phyloP scores from a whole-genome alignment of 2,329 filamentous ascomycete species.

The Hypoxylon sp. region DNA sequence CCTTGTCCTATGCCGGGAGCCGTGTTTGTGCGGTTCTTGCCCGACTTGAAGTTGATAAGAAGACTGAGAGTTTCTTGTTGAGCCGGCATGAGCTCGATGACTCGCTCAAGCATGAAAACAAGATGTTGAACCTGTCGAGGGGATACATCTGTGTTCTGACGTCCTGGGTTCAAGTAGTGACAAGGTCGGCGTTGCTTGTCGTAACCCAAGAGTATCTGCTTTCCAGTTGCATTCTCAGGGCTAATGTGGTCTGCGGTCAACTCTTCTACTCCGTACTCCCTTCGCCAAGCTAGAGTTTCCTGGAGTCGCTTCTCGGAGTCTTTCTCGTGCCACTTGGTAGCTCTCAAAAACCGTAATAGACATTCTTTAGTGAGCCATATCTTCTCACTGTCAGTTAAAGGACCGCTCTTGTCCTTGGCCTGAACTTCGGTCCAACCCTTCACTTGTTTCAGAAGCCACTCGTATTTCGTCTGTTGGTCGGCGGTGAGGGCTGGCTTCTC shows the following conservation, averaged over 20 bases:
- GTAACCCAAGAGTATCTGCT: conserved; percentile 89
- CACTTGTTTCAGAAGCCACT: conserved; percentile 74
- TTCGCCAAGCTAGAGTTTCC: conserved; percentile 84
- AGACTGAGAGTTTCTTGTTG: conserved; percentile 87
- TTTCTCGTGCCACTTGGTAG: conserved; percentile 85
- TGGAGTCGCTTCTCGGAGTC: conserved; percentile 82
- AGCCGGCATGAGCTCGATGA: conserved; percentile 85
- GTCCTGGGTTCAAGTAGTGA: conserved; percentile 86
- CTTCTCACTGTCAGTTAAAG: conserved; percentile 80
- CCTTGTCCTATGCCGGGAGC: conserved; percentile 78
- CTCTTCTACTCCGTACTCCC: conserved; percentile 84
- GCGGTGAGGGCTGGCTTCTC: conserved; percentile 69
- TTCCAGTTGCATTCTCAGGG: conserved; percentile 94
- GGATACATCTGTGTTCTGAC: conserved; percentile 89
- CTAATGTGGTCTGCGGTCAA: conserved; percentile 88
- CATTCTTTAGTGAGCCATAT: conserved; percentile 94
- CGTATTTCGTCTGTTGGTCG: conserved; percentile 86
- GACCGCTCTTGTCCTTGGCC: conserved; percentile 64
- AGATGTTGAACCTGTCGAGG: conserved; percentile 92
- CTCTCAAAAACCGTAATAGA: conserved; percentile 89
- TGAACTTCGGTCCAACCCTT: conserved; percentile 76
- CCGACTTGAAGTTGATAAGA: conserved; percentile 89
- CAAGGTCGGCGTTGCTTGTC: conserved; percentile 88
- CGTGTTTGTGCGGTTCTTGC: conserved; percentile 76
- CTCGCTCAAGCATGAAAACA: conserved; percentile 93